Conservation (phyloP, 345 rosid species). For the Citropsis articulata region DNA sequence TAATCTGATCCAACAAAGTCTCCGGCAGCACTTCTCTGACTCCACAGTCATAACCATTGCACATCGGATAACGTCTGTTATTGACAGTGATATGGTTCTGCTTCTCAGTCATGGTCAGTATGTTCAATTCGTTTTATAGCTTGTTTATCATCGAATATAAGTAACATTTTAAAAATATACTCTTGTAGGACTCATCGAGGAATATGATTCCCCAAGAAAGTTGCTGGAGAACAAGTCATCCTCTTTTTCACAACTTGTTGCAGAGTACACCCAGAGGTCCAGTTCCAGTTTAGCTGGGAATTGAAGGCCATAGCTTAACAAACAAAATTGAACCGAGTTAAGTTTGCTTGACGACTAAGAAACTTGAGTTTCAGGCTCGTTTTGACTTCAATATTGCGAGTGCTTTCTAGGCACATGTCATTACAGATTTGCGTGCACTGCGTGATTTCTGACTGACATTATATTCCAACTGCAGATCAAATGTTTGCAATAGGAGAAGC, state of each 20-base stretch:
- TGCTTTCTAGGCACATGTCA: neutral
- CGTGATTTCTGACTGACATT: too few relatives aligned
- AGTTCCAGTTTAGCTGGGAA: slow-evolving; percentile 25
- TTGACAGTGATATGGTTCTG: slow-evolving; percentile 80
- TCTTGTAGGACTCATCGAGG: slow-evolving; percentile 60
- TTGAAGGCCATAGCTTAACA: neutral
- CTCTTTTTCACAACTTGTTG: slow-evolving; percentile 69
- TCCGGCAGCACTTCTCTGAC: slow-evolving; percentile 56
- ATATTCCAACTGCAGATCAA: too few relatives aligned
- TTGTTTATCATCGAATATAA: neutral
- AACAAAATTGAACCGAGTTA: neutral
- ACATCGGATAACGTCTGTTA: slow-evolving; percentile 79
- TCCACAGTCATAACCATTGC: slow-evolving; percentile 82
- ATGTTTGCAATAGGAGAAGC: too few relatives aligned
- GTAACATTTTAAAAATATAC: neutral
- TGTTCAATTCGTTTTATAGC: neutral
- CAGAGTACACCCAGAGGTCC: slow-evolving; percentile 61
- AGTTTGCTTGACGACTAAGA: neutral
- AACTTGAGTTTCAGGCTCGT: neutral
- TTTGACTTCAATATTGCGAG: neutral
- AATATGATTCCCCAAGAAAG: slow-evolving; percentile 59
- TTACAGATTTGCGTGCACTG: too few relatives aligned
- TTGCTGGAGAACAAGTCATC: slow-evolving; percentile 60
- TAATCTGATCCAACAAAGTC: slow-evolving; percentile 69
- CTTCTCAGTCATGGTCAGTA: slow-evolving; percentile 64